These are phyloP conservation scores for Blastobotrys elegans DNA, from an alignment of 1,139 yeast genomes.

Conservation along the genomic window DNA sequence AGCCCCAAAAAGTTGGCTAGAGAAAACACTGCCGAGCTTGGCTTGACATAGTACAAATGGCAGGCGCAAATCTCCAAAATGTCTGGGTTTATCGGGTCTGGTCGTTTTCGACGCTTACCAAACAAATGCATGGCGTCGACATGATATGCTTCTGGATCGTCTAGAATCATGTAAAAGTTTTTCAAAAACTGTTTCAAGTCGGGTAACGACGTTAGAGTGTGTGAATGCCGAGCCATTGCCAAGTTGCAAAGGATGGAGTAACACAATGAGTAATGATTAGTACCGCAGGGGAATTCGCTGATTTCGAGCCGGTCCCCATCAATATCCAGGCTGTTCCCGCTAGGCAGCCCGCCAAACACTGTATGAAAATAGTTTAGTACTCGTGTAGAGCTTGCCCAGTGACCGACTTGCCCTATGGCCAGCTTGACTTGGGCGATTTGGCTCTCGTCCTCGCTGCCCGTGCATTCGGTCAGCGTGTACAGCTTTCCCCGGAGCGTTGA, in stretches of 20 bases:
- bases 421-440: slow-evolving; percentile 2
- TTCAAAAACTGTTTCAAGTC: neutral
- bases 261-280: slow-evolving; percentile 5
- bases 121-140: slow-evolving; percentile 3
- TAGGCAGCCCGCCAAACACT: slow-evolving; percentile 10
- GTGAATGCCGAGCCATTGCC: slow-evolving; percentile 3
- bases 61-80: slow-evolving; percentile 6
- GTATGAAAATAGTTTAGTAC: slow-evolving; percentile 9
- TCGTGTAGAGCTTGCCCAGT: slow-evolving; percentile 7
- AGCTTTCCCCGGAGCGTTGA: slow-evolving; percentile 5
- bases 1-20: slow-evolving; percentile 5
- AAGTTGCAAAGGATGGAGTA: slow-evolving; percentile 7
- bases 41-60: slow-evolving; percentile 8
- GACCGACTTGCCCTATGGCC: slow-evolving; percentile 7
- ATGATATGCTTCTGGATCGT: slow-evolving; percentile 10
- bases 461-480: slow-evolving; percentile 3
- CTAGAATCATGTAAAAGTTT: slow-evolving; percentile 5
- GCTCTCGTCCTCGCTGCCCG: slow-evolving; percentile 3
- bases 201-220: neutral
- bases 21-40: slow-evolving; percentile 1
- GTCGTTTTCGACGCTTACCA: slow-evolving; percentile 2
- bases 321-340: slow-evolving; percentile 7
- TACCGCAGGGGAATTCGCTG: slow-evolving; percentile 10
- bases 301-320: slow-evolving; percentile 7
- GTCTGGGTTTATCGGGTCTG: slow-evolving; percentile 4